Evolutionary conservation across 305 asterid species (phyloP).

Genomic region (Fraxinus greggii): DNA sequence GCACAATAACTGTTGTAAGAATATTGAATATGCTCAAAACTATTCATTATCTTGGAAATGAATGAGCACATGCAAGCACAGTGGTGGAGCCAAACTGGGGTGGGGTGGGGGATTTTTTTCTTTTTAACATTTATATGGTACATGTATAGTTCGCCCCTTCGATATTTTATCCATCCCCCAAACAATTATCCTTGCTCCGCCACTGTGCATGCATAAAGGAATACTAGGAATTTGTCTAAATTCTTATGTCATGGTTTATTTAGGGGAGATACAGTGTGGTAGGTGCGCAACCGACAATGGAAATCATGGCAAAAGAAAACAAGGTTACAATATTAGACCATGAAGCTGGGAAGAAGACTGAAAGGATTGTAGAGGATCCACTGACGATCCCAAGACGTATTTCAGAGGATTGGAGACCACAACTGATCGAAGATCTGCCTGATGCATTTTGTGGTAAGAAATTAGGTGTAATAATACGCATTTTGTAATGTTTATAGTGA

Average conservation of each 20-base stretch:
- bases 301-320: conserved; percentile 69
- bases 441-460: conserved; percentile 74
- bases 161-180: no score
- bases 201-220: background rate
- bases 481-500: background rate
- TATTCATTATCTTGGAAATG: background rate
- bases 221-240: background rate
- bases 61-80: background rate
- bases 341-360: conserved; percentile 36
- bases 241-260: background rate
- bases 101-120: background rate
- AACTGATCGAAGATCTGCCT: conserved; percentile 59
- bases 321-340: conserved; percentile 69
- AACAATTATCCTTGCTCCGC: background rate
- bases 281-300: conserved; percentile 78
- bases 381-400: conserved; percentile 60
- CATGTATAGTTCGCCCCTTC: background rate
- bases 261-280: conserved; percentile 84
- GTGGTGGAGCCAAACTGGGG: background rate
- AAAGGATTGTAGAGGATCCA: conserved; percentile 65
- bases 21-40: background rate
- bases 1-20: conserved; percentile 62
- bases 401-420: conserved; percentile 72
- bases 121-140: background rate
- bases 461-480: background rate